Conservation (phyloP, 2,329 filamentous ascomycete genomes). For the Epichloe gansuensis region DNA sequence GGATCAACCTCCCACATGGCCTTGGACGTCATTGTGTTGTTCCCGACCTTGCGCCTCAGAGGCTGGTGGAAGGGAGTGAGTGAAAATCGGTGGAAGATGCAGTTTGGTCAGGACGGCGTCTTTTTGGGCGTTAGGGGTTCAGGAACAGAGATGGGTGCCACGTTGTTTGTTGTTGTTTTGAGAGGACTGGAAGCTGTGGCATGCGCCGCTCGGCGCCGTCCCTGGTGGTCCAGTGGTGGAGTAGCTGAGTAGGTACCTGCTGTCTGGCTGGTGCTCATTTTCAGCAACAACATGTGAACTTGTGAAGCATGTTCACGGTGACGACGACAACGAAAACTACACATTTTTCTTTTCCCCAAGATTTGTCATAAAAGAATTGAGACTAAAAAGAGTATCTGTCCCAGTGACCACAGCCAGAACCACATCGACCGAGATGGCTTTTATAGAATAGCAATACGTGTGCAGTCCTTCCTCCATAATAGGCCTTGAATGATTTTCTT, state of each 20-base stretch:
- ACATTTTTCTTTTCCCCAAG: neutral
- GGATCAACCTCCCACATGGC: conserved; percentile 98
- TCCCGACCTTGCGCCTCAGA: conserved; percentile 1
- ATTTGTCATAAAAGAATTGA: neutral
- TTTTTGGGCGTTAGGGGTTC: neutral
- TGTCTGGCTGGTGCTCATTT: too few relatives aligned
- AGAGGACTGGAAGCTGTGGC: neutral
- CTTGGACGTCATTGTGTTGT: conserved; percentile 47
- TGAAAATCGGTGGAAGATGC: neutral
- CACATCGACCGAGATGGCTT: neutral
- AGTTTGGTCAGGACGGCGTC: neutral
- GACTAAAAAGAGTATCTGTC: neutral
- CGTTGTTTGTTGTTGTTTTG: too few relatives aligned
- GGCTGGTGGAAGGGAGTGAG: neutral
- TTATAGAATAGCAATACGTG: conserved; percentile 3
- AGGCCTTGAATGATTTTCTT: neutral
- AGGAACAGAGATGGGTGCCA: neutral
- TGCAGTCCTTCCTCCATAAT: neutral
- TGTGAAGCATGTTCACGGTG: neutral
- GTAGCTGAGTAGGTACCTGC: too few relatives aligned
- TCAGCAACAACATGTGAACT: neutral
- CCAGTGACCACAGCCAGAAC: neutral
- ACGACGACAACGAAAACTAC: too few relatives aligned
- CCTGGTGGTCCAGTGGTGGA: too few relatives aligned
- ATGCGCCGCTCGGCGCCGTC: neutral